Evolutionary conservation across 306 rosid species (phyloP).

Genomic region (Vigna nakashimae): DNA sequence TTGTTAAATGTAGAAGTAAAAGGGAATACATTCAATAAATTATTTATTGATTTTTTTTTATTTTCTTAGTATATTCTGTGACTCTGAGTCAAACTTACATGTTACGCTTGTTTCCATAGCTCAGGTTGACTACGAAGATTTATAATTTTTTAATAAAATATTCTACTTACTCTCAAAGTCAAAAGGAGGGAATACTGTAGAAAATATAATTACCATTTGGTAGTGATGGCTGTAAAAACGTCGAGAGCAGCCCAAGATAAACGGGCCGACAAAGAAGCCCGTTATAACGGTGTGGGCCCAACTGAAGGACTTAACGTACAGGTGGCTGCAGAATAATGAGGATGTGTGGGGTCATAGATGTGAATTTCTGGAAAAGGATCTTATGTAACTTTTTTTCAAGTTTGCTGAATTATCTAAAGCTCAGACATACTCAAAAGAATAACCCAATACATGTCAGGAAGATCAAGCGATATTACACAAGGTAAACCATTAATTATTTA

Average conservation of each 20-base stretch:
- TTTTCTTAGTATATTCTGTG: too few species aligned
- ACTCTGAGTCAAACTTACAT: not conserved
- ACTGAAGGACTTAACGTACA: slow-evolving; percentile 19
- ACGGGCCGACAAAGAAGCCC: slow-evolving; percentile 32
- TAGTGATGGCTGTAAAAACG: not conserved
- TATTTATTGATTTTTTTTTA: not conserved
- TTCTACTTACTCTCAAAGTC: not conserved
- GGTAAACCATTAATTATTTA: too few species aligned
- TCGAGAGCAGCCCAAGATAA: slow-evolving; percentile 29
- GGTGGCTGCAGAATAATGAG: slow-evolving; percentile 18
- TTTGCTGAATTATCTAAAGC: too few species aligned
- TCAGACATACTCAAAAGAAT: too few species aligned
- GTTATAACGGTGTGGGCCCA: slow-evolving; percentile 42
- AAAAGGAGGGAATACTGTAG: not conserved
- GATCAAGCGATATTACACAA: too few species aligned
- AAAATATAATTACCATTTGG: not conserved
- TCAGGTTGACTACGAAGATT: not conserved
- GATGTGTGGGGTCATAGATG: slow-evolving; percentile 3
- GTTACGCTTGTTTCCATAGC: not conserved
- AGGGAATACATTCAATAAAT: not conserved
- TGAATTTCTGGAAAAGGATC: not conserved
- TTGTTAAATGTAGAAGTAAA: not conserved
- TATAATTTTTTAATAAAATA: not conserved
- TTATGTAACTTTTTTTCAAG: not conserved
- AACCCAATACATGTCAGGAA: too few species aligned